Conservation (phyloP, 1,284 basidiomycete genomes). For the Naganishia liquefaciens region DNA sequence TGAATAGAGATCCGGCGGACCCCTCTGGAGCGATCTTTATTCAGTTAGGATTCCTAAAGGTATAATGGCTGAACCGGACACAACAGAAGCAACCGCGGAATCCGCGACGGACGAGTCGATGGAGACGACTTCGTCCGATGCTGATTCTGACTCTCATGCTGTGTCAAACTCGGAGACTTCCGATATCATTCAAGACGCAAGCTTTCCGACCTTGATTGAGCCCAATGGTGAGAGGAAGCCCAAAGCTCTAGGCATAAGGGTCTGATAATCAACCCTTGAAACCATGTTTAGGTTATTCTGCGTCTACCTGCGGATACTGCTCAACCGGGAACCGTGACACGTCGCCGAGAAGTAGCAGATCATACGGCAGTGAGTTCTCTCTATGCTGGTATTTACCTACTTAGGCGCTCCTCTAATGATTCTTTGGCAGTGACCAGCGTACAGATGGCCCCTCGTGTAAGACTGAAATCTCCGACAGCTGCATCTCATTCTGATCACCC, state of each 20-base stretch:
- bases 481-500: not conserved
- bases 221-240: constrained; percentile 26
- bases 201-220: constrained; percentile 27
- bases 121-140: not conserved
- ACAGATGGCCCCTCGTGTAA: constrained; percentile 45
- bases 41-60: too few species aligned
- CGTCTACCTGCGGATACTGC: constrained; percentile 57
- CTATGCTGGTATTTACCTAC: not conserved
- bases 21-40: too few species aligned
- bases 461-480: not conserved
- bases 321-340: constrained; percentile 47
- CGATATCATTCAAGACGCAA: constrained; percentile 1
- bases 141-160: not conserved
- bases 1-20: too few species aligned
- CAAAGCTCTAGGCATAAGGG: not conserved
- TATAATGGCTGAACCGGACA: not conserved
- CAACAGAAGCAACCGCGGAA: not conserved
- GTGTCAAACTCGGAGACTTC: not conserved
- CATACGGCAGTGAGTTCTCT: constrained; percentile 53
- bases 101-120: constrained; percentile 4
- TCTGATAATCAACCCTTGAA: not conserved
- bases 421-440: constrained; percentile 34
- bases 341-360: constrained; percentile 41
- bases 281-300: constrained; percentile 39
- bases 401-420: constrained; percentile 24